Percentiles rank a stretch among this genome's conserved stretches.
phyloP scores from a whole-genome alignment of 164 flowering plant genomes.

The Vitis cinerea region DNA sequence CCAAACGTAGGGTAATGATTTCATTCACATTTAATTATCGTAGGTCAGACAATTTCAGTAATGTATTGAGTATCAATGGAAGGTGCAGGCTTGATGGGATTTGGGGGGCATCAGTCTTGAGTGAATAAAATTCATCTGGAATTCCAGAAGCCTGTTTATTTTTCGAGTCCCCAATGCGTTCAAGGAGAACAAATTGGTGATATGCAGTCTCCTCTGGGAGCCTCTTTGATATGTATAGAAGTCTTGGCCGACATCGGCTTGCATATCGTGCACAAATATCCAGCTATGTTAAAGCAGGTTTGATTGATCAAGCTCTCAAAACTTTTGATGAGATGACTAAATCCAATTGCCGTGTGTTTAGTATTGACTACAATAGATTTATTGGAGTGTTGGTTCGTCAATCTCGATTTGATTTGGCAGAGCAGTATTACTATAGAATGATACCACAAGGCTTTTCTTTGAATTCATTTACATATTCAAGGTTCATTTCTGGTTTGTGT shows the following conservation, averaged over 20 bases:
- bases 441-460: constrained; percentile 65
- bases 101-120: no score
- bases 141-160: not conserved
- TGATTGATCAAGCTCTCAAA: constrained; percentile 61
- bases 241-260: constrained; percentile 55
- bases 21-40: no score
- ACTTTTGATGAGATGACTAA: constrained; percentile 81
- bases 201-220: constrained; percentile 27
- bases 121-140: no score
- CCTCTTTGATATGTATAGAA: constrained; percentile 48
- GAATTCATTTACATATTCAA: constrained; percentile 75
- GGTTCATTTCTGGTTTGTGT: constrained; percentile 77
- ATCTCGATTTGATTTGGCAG: constrained; percentile 65
- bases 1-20: no score
- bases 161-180: constrained; percentile 1
- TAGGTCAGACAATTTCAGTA: no score
- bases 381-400: constrained; percentile 75
- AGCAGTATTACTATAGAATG: constrained; percentile 63
- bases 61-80: no score
- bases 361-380: constrained; percentile 79
- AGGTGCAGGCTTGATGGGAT: no score
- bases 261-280: constrained; percentile 68
- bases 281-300: constrained; percentile 63
- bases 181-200: constrained; percentile 3
- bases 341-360: constrained; percentile 75